phyloP scores from a whole-genome alignment of 2,329 filamentous ascomycete species.

The Neonectria coccinea region DNA sequence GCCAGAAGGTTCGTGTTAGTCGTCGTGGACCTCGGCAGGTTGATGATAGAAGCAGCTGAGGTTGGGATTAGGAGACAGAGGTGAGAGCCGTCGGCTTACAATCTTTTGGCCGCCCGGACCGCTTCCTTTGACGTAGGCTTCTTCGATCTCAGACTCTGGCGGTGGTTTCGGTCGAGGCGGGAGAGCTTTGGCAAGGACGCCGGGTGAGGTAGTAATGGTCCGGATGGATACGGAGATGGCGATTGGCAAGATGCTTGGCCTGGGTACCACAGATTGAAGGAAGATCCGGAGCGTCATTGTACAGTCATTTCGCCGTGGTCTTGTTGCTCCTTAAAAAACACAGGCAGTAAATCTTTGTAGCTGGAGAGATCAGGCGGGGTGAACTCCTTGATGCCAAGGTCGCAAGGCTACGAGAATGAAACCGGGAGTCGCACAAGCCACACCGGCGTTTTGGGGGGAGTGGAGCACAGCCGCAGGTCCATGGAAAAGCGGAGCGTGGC shows the following conservation, averaged over 20 bases:
- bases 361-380: background rate
- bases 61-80: background rate
- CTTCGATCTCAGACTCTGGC: constrained; percentile 82
- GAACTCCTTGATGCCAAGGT: background rate
- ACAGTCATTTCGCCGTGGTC: constrained; percentile 1
- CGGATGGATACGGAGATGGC: constrained; percentile 26
- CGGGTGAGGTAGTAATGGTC: constrained; percentile 49
- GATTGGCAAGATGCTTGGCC: constrained; percentile 4
- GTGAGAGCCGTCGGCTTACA: constrained; percentile 57
- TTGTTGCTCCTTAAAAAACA: background rate
- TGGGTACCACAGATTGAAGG: constrained; percentile 22
- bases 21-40: background rate
- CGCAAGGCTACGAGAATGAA: constrained; percentile 18
- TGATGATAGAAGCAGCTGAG: background rate
- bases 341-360: background rate
- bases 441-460: background rate
- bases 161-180: constrained; percentile 81
- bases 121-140: constrained; percentile 89
- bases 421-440: constrained; percentile 25
- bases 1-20: constrained; percentile 17
- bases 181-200: constrained; percentile 63
- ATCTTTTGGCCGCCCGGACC: constrained; percentile 98
- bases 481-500: constrained; percentile 17
- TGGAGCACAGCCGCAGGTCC: constrained; percentile 19
- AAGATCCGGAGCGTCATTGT: constrained; percentile 26